These are phyloP conservation scores for Leersia perrieri DNA, from an alignment of 176 grass and related monocot species.

Conservation along the genomic window DNA sequence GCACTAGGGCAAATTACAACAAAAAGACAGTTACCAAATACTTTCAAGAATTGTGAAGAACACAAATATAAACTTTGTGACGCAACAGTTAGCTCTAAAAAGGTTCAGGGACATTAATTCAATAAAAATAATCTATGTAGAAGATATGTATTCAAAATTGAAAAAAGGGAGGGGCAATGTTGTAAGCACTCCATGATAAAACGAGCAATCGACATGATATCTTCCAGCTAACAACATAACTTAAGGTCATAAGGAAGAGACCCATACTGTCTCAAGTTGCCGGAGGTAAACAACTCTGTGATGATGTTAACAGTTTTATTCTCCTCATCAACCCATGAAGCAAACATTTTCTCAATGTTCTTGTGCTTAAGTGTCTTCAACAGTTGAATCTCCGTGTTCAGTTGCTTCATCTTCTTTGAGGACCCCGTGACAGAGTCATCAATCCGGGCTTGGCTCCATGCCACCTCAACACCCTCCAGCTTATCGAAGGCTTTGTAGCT, in stretches of 20 bases:
- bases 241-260: neutral
- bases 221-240: neutral
- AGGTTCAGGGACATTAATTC: neutral
- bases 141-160: neutral
- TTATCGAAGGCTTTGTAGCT: constrained; percentile 63
- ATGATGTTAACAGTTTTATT: constrained; percentile 48
- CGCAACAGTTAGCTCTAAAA: neutral
- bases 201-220: neutral
- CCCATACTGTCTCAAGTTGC: constrained; percentile 50
- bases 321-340: constrained; percentile 49
- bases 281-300: constrained; percentile 62
- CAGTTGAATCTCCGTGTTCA: constrained; percentile 36
- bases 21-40: neutral
- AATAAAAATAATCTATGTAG: neutral
- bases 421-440: constrained; percentile 43
- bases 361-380: constrained; percentile 42
- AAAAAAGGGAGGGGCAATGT: neutral
- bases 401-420: constrained; percentile 39
- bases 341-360: constrained; percentile 49
- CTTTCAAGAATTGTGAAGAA: neutral
- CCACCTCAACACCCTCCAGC: constrained; percentile 58
- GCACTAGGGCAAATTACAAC: neutral
- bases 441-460: constrained; percentile 47
- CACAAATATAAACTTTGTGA: neutral
- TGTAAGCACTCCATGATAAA: neutral